Evolutionary conservation across 73 alveolate species (phyloP), one percentile per base, ranked within the genome.

Genomic region (Tetrahymena elliotti): DNA sequence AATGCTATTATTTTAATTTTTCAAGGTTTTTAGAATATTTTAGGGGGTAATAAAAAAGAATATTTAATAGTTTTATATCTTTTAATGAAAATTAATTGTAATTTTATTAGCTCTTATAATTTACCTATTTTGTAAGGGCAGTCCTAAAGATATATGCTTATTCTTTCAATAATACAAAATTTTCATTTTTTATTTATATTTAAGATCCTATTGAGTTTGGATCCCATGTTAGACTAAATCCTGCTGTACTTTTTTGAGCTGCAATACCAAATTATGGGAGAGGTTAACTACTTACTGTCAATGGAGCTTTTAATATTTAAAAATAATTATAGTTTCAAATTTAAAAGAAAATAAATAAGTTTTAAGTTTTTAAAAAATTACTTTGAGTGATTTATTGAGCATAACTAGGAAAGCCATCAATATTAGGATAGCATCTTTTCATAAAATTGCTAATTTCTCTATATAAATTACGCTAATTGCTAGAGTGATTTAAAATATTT

Each of bases 61-160:
- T 27, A 22, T 68, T 68, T 27, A 31, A 68, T 68, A 40, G 54
- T 10, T 40, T 40, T 40, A 40, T 15, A 15, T 10, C 15, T 40
- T 10, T 40, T 10, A 40, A 40, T 10, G 8, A 40, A 40, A 10
- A 10, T 40, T 40, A 40, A 10, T 40, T 10, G 15, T 40, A 15
- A 40, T 10, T 8, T 10, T 15, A 40, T 8, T 40, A 10, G 8
- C 54, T 40, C 8, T 10, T 40, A 15, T 40, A 40, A 40, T 40
- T 10, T 68, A 68, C 98, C 41, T 95, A 95, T 93, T 93, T 96
- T 31, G 98, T 96, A 4, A 96, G 96, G 0, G 96, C 98, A n/a
- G 99, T 96, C 94, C 98, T 96, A 96, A 98, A 98, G 40, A 97
- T 97, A 94, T 97, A 98, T 94, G 96, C 97, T 84, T 97, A 97